Conservation (phyloP, 495 filamentous ascomycete species). For the Aspergillus asperescens region DNA sequence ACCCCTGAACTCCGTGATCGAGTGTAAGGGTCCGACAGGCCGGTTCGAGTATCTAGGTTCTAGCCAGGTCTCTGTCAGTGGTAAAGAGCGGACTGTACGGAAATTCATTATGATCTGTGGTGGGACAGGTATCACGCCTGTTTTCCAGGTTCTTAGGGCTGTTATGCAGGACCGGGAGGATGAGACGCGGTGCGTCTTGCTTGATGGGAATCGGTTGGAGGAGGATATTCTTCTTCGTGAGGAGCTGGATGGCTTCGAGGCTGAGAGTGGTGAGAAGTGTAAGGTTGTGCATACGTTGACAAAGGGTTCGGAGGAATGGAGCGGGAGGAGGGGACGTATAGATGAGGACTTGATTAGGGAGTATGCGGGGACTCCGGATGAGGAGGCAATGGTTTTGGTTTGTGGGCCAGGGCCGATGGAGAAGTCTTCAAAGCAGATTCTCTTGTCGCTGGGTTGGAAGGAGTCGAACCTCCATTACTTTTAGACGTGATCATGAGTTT, state of each 20-base stretch:
- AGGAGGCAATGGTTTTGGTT: conserved; percentile 65
- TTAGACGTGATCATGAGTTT: conserved; percentile 27
- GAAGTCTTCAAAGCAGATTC: conserved; percentile 55
- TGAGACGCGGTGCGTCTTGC: conserved; percentile 58
- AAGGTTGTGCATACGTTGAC: conserved; percentile 71
- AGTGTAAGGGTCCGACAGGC: conserved; percentile 89
- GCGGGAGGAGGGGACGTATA: conserved; percentile 66
- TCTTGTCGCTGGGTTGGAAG: conserved; percentile 67
- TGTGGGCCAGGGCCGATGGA: conserved; percentile 83
- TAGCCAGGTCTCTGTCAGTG: conserved; percentile 60
- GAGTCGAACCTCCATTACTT: conserved; percentile 85
- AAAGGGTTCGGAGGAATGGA: conserved; percentile 57
- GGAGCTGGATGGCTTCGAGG: conserved; percentile 64
- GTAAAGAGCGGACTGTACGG: conserved; percentile 52
- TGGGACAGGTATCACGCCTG: conserved; percentile 85
- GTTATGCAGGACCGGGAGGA: conserved; percentile 59
- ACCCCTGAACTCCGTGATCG: conserved; percentile 62
- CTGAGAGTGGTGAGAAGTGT: conserved; percentile 42
- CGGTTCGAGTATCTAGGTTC: conserved; percentile 75
- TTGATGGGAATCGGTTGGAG: conserved; percentile 74
- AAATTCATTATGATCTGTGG: conserved; percentile 86
- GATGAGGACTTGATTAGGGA: conserved; percentile 54
- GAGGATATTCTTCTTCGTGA: conserved; percentile 79
- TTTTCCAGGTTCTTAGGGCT: conserved; percentile 81
- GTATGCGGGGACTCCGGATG: conserved; percentile 45